Evolutionary conservation across 2,329 filamentous ascomycete genomes (phyloP).

Genomic region (Ceratocystis huliohia): DNA sequence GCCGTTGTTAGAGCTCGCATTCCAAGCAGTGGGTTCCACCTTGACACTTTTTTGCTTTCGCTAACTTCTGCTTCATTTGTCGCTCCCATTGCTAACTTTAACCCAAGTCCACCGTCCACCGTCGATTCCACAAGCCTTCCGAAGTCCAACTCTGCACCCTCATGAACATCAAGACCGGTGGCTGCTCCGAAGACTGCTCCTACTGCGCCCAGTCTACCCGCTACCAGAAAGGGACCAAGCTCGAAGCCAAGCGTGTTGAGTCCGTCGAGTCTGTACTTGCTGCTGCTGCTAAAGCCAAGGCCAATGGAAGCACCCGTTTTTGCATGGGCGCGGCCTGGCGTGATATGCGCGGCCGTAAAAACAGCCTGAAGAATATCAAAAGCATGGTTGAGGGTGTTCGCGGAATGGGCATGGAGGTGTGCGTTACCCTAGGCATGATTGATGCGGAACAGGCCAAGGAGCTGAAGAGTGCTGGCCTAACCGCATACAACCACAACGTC

Average conservation of each 20-base stretch:
- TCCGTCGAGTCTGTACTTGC: conserved; percentile 68
- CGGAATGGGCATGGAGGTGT: conserved; percentile 75
- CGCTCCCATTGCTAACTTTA: background rate
- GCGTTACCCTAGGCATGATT: conserved; percentile 91
- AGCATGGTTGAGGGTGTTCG: conserved; percentile 74
- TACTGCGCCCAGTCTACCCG: conserved; percentile 86
- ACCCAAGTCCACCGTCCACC: conserved; percentile 58
- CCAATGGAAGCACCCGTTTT: conserved; percentile 79
- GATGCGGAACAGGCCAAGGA: conserved; percentile 67
- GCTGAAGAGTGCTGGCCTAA: conserved; percentile 70
- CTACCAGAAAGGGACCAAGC: conserved; percentile 61
- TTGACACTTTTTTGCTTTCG: background rate
- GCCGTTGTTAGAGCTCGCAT: conserved; percentile 65
- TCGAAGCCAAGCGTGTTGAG: conserved; percentile 68
- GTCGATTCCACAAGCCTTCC: conserved; percentile 70
- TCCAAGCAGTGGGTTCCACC: conserved; percentile 49
- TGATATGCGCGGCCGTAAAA: conserved; percentile 85
- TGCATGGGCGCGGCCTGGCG: conserved; percentile 93
- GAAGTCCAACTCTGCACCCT: conserved; percentile 86
- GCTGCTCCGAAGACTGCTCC: conserved; percentile 82
- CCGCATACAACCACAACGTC: conserved; percentile 89
- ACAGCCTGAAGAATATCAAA: conserved; percentile 68
- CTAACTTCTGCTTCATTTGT: background rate
- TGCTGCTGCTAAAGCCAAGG: conserved; percentile 63
- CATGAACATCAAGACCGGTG: conserved; percentile 94